These are phyloP conservation scores for Phytophthora vignae DNA, from an alignment of 352 stramenopile species.

Conservation along the genomic window DNA sequence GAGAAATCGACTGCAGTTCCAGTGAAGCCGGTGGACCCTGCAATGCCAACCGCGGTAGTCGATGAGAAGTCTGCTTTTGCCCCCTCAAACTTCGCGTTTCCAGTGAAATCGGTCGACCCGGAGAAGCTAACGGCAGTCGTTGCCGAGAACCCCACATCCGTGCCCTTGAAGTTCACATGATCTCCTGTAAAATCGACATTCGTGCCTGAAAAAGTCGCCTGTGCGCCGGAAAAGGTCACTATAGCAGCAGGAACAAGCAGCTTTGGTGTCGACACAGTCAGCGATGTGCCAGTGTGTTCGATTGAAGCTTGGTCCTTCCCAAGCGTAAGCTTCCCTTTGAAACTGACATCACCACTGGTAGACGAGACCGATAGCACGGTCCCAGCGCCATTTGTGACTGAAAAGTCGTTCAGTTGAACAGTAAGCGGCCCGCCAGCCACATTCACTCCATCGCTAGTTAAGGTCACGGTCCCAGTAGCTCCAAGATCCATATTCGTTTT, in stretches of 20 bases:
- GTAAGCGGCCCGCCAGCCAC: conserved; percentile 37
- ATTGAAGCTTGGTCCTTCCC: conserved; percentile 30
- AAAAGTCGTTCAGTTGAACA: conserved; percentile 40
- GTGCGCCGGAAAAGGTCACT: conserved; percentile 17
- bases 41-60: not conserved
- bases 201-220: conserved; percentile 11
- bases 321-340: conserved; percentile 38
- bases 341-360: conserved; percentile 33
- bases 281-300: conserved; percentile 38
- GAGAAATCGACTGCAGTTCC: not conserved
- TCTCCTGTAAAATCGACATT: conserved; percentile 18
- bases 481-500: conserved; percentile 40
- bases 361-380: conserved; percentile 31
- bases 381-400: conserved; percentile 15
- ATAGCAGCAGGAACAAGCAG: conserved; percentile 14
- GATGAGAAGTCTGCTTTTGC: not conserved
- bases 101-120: not conserved
- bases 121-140: not conserved
- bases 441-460: conserved; percentile 36
- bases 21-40: not conserved
- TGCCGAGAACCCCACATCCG: not conserved
- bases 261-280: conserved; percentile 38
- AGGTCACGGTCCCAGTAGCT: conserved; percentile 38
- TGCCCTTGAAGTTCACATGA: conserved; percentile 1
- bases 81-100: not conserved